Base-by-base conservation (phyloP, 495 filamentous ascomycete genomes). In the Trichoderma reesei region DNA sequence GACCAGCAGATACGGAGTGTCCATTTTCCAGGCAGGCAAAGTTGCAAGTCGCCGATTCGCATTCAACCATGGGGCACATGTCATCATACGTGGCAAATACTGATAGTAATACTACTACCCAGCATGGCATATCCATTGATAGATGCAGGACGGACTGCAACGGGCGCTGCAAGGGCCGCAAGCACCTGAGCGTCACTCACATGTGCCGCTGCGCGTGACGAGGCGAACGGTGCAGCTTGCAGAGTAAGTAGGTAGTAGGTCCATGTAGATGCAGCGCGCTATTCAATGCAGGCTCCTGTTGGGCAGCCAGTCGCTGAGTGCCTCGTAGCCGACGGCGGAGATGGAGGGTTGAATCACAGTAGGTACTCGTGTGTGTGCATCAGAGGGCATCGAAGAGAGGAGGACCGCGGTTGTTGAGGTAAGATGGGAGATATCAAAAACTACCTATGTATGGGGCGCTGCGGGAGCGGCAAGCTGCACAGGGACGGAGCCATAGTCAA, bases 241-340 rank as follows among this genome's bases (percentile, higher is more conserved):
- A 16, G 13, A 18, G 51, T 34, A 33, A n/a, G n/a, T n/a, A n/a
- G n/a, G n/a, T n/a, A n/a, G n/a, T n/a, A n/a, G n/a, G n/a, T n/a
- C n/a, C 20, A 31, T 6, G 14, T 9, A 54, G 51, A n/a, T 14
- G 51, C 51, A 34, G 51, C 31, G 44, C 18, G n/a, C 51, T 56
- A 56, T 56, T 56, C 14, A 9, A 8, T 33, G 51, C 51, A 26
- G 26, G 26, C 26, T 26, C 26, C 1, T 26, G 26, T 26, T 26
- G 26, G 31, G 26, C 26, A 56, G 31, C 51, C 51, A 56, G 51
- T 56, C 51, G 34, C 34, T 56, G 51, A 56, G 31, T 56, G 51
- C 51, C 51, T 56, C 51, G 51, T 56, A 56, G 51, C 51, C 13
- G 51, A 56, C 51, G 51, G 51, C 26, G 51, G 51, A 26, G 51